Base-by-base conservation (phyloP, 1,139 yeast species). In the Magnusiomyces fungicola region DNA sequence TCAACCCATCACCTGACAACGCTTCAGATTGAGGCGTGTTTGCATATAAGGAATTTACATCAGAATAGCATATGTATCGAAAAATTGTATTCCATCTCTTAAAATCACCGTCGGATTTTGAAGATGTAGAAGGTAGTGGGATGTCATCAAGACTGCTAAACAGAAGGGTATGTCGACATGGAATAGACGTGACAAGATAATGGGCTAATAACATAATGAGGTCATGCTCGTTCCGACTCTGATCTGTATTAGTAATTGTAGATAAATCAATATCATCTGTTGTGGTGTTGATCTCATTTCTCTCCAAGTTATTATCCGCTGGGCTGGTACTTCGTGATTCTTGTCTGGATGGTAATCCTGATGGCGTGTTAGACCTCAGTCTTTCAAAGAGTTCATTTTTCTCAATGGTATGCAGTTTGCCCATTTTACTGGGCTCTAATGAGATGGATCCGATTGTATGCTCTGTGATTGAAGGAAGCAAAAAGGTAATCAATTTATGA, bases 381-480 rank as follows among this genome's bases (percentile, higher is more conserved):
- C 36, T 14, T n/a, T 36, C 24, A 6, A 4, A 22, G 4, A 7
- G 7, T 36, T 36, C 23, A 19, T 6, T 6, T 6, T 14, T 10
- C 7, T 36, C 24, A 6, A 19, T 9, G 12, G 6, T 36, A 9
- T 14, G 19, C 7, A 19, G 22, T 36, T 19, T 36, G 4, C n/a
- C 9, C 24, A 18, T 5, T 18, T 36, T 18, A 14, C 16, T 18
- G 19, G 7, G 24, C 33, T 7, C 16, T 9, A 25, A n/a, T 10
- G 14, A 24, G 24, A 27, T 32, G 36, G 43, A 22, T 10, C 43
- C 43, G 7, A 40, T 16, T 25, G 43, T 40, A 7, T 14, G 24
- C n/a, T 40, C 33, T 4, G 43, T 16, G 7, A 40, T 21, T 40
- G 43, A 40, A 25, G 23, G 27, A 25, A 40, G 33, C 32, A 40